Conservation (phyloP, 352 stramenopile species). For the Phytopythium sindhum region DNA sequence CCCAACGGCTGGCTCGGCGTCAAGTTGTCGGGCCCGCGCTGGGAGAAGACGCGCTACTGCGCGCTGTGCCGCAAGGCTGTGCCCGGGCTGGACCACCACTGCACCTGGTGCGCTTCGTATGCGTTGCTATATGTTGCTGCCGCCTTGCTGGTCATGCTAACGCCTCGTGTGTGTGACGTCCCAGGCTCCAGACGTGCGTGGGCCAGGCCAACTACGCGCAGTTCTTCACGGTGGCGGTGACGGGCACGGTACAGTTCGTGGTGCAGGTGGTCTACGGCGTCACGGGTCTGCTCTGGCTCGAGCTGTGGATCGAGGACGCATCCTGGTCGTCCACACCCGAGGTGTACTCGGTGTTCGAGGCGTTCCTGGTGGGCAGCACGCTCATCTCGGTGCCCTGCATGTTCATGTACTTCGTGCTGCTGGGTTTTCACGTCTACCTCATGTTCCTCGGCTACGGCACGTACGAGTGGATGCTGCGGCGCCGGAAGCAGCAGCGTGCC, state of each 20-base stretch:
- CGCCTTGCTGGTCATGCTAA: neutral
- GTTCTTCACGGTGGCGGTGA: constrained; percentile 82
- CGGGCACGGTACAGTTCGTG: constrained; percentile 63
- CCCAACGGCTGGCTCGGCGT: constrained; percentile 67
- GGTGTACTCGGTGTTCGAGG: constrained; percentile 34
- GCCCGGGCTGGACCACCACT: constrained; percentile 83
- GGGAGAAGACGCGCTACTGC: constrained; percentile 82
- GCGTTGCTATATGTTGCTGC: neutral
- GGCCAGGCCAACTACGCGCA: constrained; percentile 82
- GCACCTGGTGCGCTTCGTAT: constrained; percentile 51
- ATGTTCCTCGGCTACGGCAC: constrained; percentile 78
- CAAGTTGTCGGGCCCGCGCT: constrained; percentile 58
- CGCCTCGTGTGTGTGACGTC: neutral
- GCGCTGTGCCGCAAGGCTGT: constrained; percentile 75
- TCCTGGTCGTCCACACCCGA: constrained; percentile 4
- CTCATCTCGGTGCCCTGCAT: constrained; percentile 75
- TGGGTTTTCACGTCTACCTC: constrained; percentile 82
- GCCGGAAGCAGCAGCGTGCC: constrained; percentile 59
- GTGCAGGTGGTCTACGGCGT: constrained; percentile 51
- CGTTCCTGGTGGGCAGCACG: constrained; percentile 44
- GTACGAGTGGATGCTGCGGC: constrained; percentile 87
- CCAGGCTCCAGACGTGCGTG: constrained; percentile 81
- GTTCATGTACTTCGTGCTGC: constrained; percentile 82
- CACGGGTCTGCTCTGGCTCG: constrained; percentile 52
- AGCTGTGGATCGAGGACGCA: constrained; percentile 21